These are phyloP conservation scores for Viridothelium virens DNA, from an alignment of 495 filamentous ascomycete species.

Conservation along the genomic window DNA sequence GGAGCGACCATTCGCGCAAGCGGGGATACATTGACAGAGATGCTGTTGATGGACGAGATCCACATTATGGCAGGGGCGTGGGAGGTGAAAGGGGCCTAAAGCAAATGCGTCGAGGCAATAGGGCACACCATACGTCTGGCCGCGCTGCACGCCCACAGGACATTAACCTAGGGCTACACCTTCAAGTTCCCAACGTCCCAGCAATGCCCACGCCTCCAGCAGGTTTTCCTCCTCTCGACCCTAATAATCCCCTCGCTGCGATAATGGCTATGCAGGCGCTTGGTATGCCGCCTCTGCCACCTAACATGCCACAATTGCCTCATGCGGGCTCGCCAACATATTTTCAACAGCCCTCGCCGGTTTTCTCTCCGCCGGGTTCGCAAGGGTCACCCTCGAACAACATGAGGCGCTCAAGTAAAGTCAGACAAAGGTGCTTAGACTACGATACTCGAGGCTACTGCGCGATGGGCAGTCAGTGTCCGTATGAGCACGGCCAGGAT, in stretches of 20 bases:
- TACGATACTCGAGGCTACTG: conserved; percentile 88
- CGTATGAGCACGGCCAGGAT: conserved; percentile 70
- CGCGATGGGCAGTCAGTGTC: conserved; percentile 65
- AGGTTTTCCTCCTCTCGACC: conserved; percentile 45
- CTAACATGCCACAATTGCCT: conserved; percentile 43
- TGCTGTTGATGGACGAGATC: conserved; percentile 28
- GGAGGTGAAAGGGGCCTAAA: conserved; percentile 54
- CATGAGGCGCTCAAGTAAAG: conserved; percentile 33
- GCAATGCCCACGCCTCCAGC: conserved; percentile 43
- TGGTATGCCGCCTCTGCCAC: conserved; percentile 52
- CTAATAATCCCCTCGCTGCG: conserved; percentile 60
- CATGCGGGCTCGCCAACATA: conserved; percentile 27
- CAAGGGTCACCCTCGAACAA: conserved; percentile 14
- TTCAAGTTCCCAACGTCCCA: conserved; percentile 29
- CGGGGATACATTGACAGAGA: conserved; percentile 36
- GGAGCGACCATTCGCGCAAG: conserved; percentile 37
- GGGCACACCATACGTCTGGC: neutral
- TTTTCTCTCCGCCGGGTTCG: conserved; percentile 15
- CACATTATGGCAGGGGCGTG: conserved; percentile 37
- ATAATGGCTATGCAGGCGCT: conserved; percentile 65
- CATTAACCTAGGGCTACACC: neutral
- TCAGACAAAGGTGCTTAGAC: conserved; percentile 64
- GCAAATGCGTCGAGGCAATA: conserved; percentile 60
- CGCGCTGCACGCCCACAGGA: neutral
- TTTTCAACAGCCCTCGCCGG: conserved; percentile 10